phyloP scores from a whole-genome alignment of 2,329 filamentous ascomycete genomes.

The Aspergillus viridinutans region DNA sequence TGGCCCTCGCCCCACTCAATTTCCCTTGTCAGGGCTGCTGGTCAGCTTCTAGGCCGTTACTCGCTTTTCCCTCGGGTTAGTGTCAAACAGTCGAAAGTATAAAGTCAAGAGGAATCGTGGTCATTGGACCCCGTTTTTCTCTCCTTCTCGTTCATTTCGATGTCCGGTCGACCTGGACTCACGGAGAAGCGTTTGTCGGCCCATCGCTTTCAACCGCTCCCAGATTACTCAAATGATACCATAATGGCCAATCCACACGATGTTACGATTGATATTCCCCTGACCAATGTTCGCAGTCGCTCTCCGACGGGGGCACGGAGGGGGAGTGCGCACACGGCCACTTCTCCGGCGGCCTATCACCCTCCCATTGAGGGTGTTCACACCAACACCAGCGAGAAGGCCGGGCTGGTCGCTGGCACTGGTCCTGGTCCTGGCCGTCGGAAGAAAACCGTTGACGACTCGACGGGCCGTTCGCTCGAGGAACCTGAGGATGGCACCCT shows the following conservation, averaged over 20 bases:
- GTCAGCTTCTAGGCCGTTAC: not conserved
- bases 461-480: constrained; percentile 31
- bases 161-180: constrained; percentile 34
- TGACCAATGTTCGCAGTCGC: constrained; percentile 52
- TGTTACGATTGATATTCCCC: constrained; percentile 58
- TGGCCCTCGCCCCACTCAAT: not conserved
- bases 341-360: constrained; percentile 30
- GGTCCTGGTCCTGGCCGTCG: constrained; percentile 30
- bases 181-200: constrained; percentile 40
- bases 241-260: constrained; percentile 51
- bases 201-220: constrained; percentile 44
- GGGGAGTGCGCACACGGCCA: constrained; percentile 25
- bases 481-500: constrained; percentile 51
- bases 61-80: not conserved
- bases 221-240: constrained; percentile 29
- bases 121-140: not conserved
- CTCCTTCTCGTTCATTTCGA: constrained; percentile 14
- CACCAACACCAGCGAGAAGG: constrained; percentile 31
- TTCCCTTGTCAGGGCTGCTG: not conserved
- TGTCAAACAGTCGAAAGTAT: not conserved
- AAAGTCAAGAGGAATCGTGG: not conserved
- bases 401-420: constrained; percentile 18
- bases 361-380: constrained; percentile 19
- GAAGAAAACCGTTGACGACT: constrained; percentile 27
- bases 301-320: constrained; percentile 45